Conservation (phyloP, 106 monocot genomes). For the Chionographis japonica region DNA sequence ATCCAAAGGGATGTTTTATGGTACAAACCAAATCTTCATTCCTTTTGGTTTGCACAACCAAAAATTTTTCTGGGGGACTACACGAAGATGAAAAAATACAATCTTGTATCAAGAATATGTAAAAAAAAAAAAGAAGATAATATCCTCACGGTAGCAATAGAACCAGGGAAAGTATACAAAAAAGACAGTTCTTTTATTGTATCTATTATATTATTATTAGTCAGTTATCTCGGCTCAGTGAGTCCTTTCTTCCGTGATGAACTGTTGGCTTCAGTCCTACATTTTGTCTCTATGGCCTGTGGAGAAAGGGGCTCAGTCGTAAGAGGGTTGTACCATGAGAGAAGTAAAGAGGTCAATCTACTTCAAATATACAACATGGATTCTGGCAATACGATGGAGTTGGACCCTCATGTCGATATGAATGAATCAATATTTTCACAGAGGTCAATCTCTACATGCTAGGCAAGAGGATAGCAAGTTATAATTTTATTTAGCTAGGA, state of each 20-base stretch:
- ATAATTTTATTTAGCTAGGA: background rate
- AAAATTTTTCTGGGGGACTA: no score
- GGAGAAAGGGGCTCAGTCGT: background rate
- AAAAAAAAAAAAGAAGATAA: no score
- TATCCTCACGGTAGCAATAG: no score
- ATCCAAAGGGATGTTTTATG: no score
- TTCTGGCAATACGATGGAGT: conserved; percentile 10
- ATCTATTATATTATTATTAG: no score
- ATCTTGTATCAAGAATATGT: no score
- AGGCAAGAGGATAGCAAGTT: background rate
- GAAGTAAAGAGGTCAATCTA: background rate
- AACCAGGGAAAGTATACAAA: no score
- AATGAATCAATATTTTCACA: conserved; percentile 21
- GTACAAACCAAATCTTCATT: no score
- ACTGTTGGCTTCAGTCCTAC: conserved; percentile 14
- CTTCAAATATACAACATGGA: conserved; percentile 10
- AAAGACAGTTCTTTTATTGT: no score
- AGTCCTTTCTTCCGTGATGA: conserved; percentile 10
- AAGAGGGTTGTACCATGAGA: conserved; percentile 2
- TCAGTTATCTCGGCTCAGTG: background rate
- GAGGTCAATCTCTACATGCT: background rate
- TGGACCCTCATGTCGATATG: conserved; percentile 5
- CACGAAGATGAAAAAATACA: no score
- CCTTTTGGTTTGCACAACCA: no score
- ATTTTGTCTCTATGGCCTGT: conserved; percentile 14